These are phyloP conservation scores for Echeveria elegans DNA, from an alignment of 164 flowering plant species.

Conservation along the genomic window DNA sequence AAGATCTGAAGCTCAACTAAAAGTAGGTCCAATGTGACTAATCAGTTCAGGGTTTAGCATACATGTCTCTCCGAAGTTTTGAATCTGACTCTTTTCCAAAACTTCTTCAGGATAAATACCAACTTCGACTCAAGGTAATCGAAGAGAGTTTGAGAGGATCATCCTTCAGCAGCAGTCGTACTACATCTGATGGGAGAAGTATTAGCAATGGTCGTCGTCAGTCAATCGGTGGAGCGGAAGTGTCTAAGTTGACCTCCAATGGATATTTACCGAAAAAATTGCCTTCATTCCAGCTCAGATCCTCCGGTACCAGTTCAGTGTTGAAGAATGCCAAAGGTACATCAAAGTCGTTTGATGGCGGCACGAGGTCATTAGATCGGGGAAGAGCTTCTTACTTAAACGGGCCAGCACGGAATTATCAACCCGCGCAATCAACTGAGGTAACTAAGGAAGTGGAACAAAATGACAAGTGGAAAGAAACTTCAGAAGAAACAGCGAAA, in stretches of 20 bases:
- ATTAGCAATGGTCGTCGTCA: slow-evolving; percentile 50
- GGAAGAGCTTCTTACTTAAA: slow-evolving; percentile 6
- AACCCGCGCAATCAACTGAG: slow-evolving; percentile 1
- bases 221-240: slow-evolving; percentile 57
- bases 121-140: slow-evolving; percentile 56
- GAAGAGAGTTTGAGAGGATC: slow-evolving; percentile 46
- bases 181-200: slow-evolving; percentile 23
- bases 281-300: slow-evolving; percentile 10
- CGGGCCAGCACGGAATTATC: neutral
- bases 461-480: slow-evolving; percentile 12
- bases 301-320: slow-evolving; percentile 19
- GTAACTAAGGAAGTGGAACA: neutral
- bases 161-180: slow-evolving; percentile 19
- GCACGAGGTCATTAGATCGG: slow-evolving; percentile 26
- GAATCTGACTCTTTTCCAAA: neutral
- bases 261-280: slow-evolving; percentile 29
- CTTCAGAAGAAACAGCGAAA: slow-evolving; percentile 13
- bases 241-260: slow-evolving; percentile 35
- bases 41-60: neutral
- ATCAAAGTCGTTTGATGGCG: slow-evolving; percentile 47
- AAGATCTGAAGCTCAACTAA: slow-evolving; percentile 64
- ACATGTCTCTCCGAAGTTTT: neutral
- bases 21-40: slow-evolving; percentile 26
- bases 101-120: slow-evolving; percentile 49
- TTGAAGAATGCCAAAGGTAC: slow-evolving; percentile 30